Evolutionary conservation across 1,284 basidiomycete species (phyloP), one percentile per base, ranked within the genome.

Genomic region (Sanghuangporus sanghuang): DNA sequence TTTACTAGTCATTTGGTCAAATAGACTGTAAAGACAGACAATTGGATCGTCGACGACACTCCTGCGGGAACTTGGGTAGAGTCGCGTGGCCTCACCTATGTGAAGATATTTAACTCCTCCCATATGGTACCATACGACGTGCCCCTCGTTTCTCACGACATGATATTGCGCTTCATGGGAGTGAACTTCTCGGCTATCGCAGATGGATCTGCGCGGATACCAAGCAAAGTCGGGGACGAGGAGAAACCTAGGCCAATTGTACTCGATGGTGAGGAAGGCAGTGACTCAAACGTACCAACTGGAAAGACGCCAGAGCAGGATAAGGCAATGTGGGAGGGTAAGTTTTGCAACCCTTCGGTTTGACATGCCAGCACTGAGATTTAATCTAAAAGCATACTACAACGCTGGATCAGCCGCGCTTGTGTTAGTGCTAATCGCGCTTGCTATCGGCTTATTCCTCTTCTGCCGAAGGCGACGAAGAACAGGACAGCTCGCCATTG

Each of bases 101-200:
- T 88, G 68, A 95, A 95, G 88, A 83, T 93, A 39, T 91, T 90
- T 75, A 93, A 93, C 64, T 93, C 93, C 1, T 96, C 93, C 1
- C 95, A 96, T 74, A 97, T 97, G 95, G 94, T 90, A 36, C 93
- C 93, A 0, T 96, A 87, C 73, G 96, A 99, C 75, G 80, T 91
- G 11, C 96, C 96, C 0, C 82, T 93, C 62, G 86, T 90, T 38
- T 82, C 94, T 3, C 95, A 98, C 75, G 96, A 99, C 75, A 98
- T 99, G 97, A 96, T 99, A 71, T 85, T 96, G 56, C 91, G 95
- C 14, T 98, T 98, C 78, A 92, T 97, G 87, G 87, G 85, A 54
- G 86, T 96, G 62, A 90, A 98, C 77, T 91, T 96, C 69, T 84
- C 88, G 36, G 82, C 85, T 3, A 83, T 97, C 52, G 80, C 89